Percentiles rank a stretch among this genome's conserved stretches.
phyloP scores from a whole-genome alignment of 2,329 filamentous ascomycete species.

The Botryotinia calthae region DNA sequence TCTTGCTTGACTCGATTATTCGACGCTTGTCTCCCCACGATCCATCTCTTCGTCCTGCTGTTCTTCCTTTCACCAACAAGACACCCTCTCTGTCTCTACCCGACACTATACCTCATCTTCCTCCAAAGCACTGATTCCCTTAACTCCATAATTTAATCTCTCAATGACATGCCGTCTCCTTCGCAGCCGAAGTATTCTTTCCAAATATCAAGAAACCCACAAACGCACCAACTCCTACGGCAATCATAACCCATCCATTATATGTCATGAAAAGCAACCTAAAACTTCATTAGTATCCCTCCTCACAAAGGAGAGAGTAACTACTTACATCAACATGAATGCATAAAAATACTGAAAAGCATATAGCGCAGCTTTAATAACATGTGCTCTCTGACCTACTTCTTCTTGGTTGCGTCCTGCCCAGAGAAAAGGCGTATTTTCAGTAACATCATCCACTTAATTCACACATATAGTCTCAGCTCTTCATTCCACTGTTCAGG shows the following conservation, averaged over 20 bases:
- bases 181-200: conserved; percentile 65
- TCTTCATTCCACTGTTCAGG: conserved; percentile 23
- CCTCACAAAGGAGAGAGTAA: background rate
- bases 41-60: conserved; percentile 54
- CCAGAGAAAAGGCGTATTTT: conserved; percentile 61
- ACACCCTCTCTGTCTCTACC: conserved; percentile 55
- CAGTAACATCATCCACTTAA: conserved; percentile 48
- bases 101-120: conserved; percentile 63
- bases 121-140: conserved; percentile 40
- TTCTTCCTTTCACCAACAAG: conserved; percentile 58
- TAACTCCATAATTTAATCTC: background rate
- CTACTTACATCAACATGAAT: conserved; percentile 96
- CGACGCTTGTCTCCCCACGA: conserved; percentile 57
- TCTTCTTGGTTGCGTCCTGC: conserved; percentile 69
- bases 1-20: conserved; percentile 43
- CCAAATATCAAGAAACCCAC: conserved; percentile 84
- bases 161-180: conserved; percentile 88
- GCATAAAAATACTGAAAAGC: conserved; percentile 96
- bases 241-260: conserved; percentile 95
- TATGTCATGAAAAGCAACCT: conserved; percentile 99
- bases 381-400: conserved; percentile 65
- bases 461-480: conserved; percentile 31
- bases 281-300: conserved; percentile 13
- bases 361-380: conserved; percentile 81
- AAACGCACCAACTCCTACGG: conserved; percentile 85